Conservation (phyloP, 2,329 filamentous ascomycete genomes). For the Cladophialophora psammophila region DNA sequence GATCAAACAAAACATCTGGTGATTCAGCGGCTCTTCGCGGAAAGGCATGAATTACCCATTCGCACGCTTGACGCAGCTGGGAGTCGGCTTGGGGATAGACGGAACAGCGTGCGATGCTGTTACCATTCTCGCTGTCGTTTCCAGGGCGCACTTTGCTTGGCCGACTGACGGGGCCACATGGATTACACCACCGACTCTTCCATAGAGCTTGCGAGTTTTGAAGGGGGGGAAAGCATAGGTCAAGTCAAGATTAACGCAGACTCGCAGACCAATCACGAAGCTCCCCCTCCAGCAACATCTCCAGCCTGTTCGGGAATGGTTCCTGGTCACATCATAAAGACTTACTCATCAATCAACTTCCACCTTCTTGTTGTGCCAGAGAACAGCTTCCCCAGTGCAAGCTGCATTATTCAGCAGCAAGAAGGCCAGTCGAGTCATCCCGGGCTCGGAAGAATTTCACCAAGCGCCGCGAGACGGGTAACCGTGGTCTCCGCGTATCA, state of each 20-base stretch:
- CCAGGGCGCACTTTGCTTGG: not conserved
- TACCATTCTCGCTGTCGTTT: not conserved
- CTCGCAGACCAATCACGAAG: not conserved
- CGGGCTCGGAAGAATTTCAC: not conserved
- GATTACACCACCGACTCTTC: not conserved
- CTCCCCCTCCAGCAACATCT: not conserved
- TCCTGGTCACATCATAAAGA: not conserved
- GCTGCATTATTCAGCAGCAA: slow-evolving; percentile 1
- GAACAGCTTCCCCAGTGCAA: not conserved
- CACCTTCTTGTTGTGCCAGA: not conserved
- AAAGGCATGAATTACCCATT: not conserved
- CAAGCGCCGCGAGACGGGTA: not conserved
- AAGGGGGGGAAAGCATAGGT: not conserved
- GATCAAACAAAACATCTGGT: not conserved
- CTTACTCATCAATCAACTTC: not conserved
- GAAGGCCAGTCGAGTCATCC: not conserved
- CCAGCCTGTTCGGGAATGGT: not conserved
- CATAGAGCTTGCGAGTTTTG: not conserved
- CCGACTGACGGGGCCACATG: not conserved
- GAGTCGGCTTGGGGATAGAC: not conserved
- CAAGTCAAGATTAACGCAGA: not conserved
- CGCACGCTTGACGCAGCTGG: not conserved
- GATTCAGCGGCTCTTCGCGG: not conserved
- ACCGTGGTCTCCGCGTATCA: not conserved
- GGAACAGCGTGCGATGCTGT: not conserved